Evolutionary conservation across 148 eudicot genomes (phyloP), one percentile per base, ranked within the genome.

Genomic region (Arbutus unedo): DNA sequence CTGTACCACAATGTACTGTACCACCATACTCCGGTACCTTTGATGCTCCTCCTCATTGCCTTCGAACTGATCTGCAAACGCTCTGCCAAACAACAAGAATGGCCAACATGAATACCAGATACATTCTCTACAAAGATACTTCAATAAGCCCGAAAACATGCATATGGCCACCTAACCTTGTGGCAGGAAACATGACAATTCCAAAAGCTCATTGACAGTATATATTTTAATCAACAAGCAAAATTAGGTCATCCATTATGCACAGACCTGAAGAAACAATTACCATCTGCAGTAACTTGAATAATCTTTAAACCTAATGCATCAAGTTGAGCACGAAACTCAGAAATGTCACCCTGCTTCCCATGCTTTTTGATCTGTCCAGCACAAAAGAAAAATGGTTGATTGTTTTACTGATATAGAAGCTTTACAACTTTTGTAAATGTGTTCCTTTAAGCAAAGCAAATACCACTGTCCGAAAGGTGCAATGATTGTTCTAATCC

Each of bases 231-330:
- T 74, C 45, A 79, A 50, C 73, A 79, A 38, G 21, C 49, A 80
- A 75, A 78, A 19, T 51, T 56, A 56, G 74, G 57, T 66, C 51
- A 77, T 71, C 59, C 38, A 83, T 19, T 78, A 71, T 74, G 66
- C 79, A 90, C 93, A 51, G 86, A 96, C 99, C 98, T 96, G 97
- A 96, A 96, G 80, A 96, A 93, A 86, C 99, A 96, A 86, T 96
- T 94, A 77, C 99, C 99, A 85, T 96, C 99, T 16, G 98, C 92
- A 21, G 94, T 91, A 76, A 96, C 97, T 87, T 93, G 84, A n/a
- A 94, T 84, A 79, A 96, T 89, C 84, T 93, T 94, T 82, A 96
- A 88, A 44, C 95, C 98, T 81, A 96, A 82, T 47, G 84, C 90
- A 86, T 94, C 98, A 60, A 96, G 97, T 91, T 94, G 98, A 83